Base-by-base conservation (phyloP, 495 filamentous ascomycete genomes). In the Pseudoneurospora amorphoporcata region DNA sequence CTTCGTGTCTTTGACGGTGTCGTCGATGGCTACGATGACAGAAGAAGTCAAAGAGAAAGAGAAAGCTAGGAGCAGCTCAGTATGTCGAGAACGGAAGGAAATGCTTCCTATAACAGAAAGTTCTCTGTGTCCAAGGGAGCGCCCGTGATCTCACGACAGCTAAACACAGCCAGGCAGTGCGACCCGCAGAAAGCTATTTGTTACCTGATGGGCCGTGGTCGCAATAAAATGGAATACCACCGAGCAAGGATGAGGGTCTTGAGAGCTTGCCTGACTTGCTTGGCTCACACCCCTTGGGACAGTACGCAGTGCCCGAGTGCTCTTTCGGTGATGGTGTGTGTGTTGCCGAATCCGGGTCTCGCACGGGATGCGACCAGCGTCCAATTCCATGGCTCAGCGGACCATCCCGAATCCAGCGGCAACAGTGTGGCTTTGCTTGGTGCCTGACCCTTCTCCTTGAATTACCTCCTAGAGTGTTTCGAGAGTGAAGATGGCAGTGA, bases 271-370 rank as follows among this genome's bases (percentile, higher is more conserved):
- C 29, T 65, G 29, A 23, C 53, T 65, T 65, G 53, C 53, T 65
- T 65, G 53, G 53, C 53, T 65, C 29, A 65, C 53, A 3, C 53
- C 53, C 53, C 53, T 35, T 35, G 29, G 53, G 53, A 65, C 53
- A 65, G 37, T 65, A 35, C 35, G 53, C 53, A 17, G 47, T 58
- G 19, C 47, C 47, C 29, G 47, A 58, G 1, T 58, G 19, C 47
- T 58, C 47, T 14, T 23, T 58, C 77, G 38, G 91, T 92, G 80
- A 99, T 99, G 16, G 95, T 99, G 81, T 99, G 95, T 19, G 95
- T 99, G 82, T 98, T 99, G 80, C 95, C 95, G 80, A 95, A 99
- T 42, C 95, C 95, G 47, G 47, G 47, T 58, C 19, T 58, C 12
- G 47, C 47, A 32, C 47, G 23, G 47, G 4, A 94, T 97, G 17